Base-by-base conservation (phyloP, 768 basidiomycete species). In the Phanerochaete sordida region DNA sequence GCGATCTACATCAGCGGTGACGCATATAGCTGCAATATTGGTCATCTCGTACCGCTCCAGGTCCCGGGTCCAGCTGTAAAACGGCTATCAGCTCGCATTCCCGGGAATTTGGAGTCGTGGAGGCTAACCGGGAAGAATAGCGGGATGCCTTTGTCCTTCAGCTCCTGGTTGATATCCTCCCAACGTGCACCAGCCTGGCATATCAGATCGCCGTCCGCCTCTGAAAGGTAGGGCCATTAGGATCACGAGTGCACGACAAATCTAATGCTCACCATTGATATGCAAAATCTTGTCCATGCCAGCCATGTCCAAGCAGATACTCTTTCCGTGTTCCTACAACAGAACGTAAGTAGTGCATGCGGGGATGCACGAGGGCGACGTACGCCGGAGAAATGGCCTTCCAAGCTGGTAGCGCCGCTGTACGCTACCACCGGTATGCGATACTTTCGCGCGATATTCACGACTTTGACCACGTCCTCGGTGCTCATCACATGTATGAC, bases 371-470 rank as follows among this genome's bases (percentile, higher is more conserved):
- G 27, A n/a, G 19, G 21, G 24, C 8, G 13, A 74, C 79, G 60
- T 60, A 90, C 90, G 24, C 89, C 89, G 51, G 83, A 84, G 62
- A 88, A 90, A 73, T 95, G 91, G 0, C 92, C 92, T 69, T 95
- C 93, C n/a, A 95, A 76, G 67, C 86, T 87, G 0, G 92, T 96
- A 11, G 90, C 93, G 3, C 92, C 93, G 48, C 88, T 85, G 66
- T 87, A 94, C 2, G 92, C 83, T 23, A 84, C 84, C 30, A 95
- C 79, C 3, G 94, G 93, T 37, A 95, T 77, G 46, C 77, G 78
- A 69, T 85, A 88, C 69, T 85, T 85, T 52, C 81, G 78, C 1
- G 94, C 87, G 35, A 93, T 81, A 61, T 88, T 82, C 60, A 96
- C 86, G 49, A 91, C 78, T 58, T 82, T 81, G 60, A 91, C 86